Conservation (phyloP, 805 yeast species). For the Candida nemodendra region DNA sequence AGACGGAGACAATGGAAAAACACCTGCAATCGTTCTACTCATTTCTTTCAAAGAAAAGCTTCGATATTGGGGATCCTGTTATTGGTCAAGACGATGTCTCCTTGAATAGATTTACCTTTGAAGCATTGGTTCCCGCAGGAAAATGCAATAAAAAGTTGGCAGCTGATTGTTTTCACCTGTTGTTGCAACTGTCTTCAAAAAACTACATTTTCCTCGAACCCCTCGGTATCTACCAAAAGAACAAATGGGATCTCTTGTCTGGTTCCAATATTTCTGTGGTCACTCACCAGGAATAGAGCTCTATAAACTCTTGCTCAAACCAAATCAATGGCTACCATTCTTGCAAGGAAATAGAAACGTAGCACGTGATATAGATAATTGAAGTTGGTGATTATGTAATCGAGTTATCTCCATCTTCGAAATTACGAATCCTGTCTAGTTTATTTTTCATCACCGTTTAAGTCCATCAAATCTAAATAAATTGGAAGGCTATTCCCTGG, state of each 20-base stretch:
- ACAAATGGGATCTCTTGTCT: constrained; percentile 26
- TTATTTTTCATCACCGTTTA: too few relatives aligned
- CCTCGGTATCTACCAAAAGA: constrained; percentile 15
- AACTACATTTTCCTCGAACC: constrained; percentile 14
- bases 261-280: constrained; percentile 18
- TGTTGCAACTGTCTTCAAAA: constrained; percentile 20
- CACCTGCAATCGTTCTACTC: constrained; percentile 7
- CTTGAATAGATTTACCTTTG: constrained; percentile 14
- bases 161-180: constrained; percentile 18
- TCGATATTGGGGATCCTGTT: constrained; percentile 4
- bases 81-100: constrained; percentile 2
- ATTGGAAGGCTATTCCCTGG: too few relatives aligned
- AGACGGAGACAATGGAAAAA: constrained; percentile 5
- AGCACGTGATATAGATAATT: too few relatives aligned
- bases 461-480: too few relatives aligned
- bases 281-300: constrained; percentile 6
- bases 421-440: too few relatives aligned
- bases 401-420: too few relatives aligned
- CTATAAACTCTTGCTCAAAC: neutral
- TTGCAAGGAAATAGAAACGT: too few relatives aligned
- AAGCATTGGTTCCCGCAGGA: constrained; percentile 11
- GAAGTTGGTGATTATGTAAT: too few relatives aligned
- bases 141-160: constrained; percentile 15
- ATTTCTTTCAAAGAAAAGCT: constrained; percentile 5
- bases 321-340: too few relatives aligned